Base-by-base conservation (phyloP, 306 rosid species). In the Gynostemma pentaphyllum region DNA sequence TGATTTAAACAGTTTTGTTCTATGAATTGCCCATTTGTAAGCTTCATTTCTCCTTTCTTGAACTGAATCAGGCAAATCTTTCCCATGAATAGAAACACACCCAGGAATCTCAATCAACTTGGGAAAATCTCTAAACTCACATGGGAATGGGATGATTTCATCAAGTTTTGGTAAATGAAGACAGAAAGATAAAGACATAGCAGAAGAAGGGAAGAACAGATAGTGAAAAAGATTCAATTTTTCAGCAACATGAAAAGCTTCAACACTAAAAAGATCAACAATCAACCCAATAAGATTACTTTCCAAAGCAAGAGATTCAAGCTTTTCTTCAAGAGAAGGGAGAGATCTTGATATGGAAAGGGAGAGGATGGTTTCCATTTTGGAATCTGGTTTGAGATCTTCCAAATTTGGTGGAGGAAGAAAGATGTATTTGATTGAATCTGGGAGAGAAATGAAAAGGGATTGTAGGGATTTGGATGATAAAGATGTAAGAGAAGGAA, bases 51-150 rank as follows among this genome's bases (percentile, higher is more conserved):
- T 70, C 36, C 94, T 40, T 18, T 88, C 89, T 45, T 82, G 96
- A 62, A 66, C 34, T 28, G 87, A 86, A 28, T 83, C 84, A 9
- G 71, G 5, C 14, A 88, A 22, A 2, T 88, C 87, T 46, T 48
- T 67, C 0, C 87, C 96, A 0, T 68, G 86, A 63, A 85, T 45
- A 1, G 89, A 81, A 1, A 63, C 24, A 2, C 80, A 80, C 1
- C 96, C 96, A 1, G 96, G 96, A 8, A 88, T 72, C 0, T 7
- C 54, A 4, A 87, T 61, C 67, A 72, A 87, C n/a, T 80, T 84
- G 1, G 61, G 1, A 3, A 85, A 60, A 2, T 88, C 89, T n/a
- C 74, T n/a, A 27, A 22, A 85, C 75, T 85, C 87, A 15, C 82
- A 30, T 0, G 76, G 50, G 59, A 73, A 62, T 21, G 46, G n/a